Base-by-base conservation (phyloP, 2,329 filamentous ascomycete species). In the Calonectria naviculata region DNA sequence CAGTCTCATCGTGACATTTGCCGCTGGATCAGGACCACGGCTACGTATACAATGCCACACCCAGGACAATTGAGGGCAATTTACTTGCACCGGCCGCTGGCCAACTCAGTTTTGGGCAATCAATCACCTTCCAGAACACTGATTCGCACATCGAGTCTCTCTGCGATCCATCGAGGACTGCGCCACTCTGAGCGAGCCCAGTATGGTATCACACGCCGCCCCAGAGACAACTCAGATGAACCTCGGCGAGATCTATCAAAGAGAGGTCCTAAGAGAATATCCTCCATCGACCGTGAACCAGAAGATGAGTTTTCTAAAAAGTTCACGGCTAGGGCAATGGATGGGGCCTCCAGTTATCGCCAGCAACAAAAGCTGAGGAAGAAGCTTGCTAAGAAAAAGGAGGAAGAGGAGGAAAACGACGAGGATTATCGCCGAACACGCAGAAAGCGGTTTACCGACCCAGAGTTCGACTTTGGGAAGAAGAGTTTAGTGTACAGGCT, bases 111-210 rank as follows among this genome's bases (percentile, higher is more conserved):
- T 38, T 36, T 58, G 5, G 26, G 60, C 38, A 60, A 64, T 26
- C 65, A 61, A 47, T 61, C 24, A 36, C 73, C 70, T n/a, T 70
- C 74, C 28, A 76, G 73, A 28, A 47, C 75, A 5, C 65, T 72
- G 19, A 72, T 75, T 46, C 82, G 82, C 47, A 36, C 76, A 26
- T 78, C 81, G 31, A 82, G 79, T 47, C 87, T 94, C 71, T 93
- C 92, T 12, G 93, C 92, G 49, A 95, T 95, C 78, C 89, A 91
- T 74, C 86, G 88, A 54, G 93, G 93, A 17, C 85, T 94, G 66
- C 89, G 91, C 52, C 78, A 84, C 80, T 81, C 89, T 75, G 74
- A 86, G 78, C 76, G 80, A 71, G 80, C 74, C 44, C 78, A 80
- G 54, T 76, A 75, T 69, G 78, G 80, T 31, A 75, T 76, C 36